These are phyloP conservation scores for Xylaria scruposa DNA, from an alignment of 495 filamentous ascomycete species.

Conservation along the genomic window DNA sequence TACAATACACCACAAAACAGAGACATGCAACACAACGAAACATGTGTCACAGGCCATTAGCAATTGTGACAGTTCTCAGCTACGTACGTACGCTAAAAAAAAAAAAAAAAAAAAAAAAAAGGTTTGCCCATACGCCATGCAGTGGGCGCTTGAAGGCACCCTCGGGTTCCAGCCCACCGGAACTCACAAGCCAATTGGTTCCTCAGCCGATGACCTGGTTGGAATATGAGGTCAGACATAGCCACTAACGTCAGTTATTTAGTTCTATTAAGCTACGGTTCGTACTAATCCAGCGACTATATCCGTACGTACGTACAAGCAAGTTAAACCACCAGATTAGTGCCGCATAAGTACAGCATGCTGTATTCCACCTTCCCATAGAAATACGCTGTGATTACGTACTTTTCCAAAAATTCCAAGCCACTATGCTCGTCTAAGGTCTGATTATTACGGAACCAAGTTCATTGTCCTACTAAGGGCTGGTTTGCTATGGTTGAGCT, in stretches of 20 bases:
- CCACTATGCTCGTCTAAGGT: neutral
- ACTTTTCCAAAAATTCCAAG: neutral
- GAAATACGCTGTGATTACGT: neutral
- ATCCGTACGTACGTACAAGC: too few species aligned
- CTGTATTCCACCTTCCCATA: neutral
- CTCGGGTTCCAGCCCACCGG: slow-evolving; percentile 9
- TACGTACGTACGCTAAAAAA: neutral
- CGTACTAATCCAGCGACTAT: neutral
- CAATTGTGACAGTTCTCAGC: slow-evolving; percentile 21
- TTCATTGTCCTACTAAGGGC: neutral
- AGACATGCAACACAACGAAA: neutral
- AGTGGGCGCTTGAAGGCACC: slow-evolving; percentile 2
- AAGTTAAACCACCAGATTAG: neutral
- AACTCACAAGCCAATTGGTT: slow-evolving; percentile 4
- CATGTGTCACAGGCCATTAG: neutral
- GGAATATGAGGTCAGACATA: neutral
- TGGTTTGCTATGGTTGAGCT: neutral
- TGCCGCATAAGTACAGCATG: neutral
- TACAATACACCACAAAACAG: slow-evolving; percentile 10
- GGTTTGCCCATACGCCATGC: neutral
- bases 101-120: too few species aligned
- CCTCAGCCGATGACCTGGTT: neutral
- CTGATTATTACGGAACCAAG: neutral
- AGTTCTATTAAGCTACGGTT: neutral
- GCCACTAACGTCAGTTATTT: neutral